Conservation (phyloP, 495 filamentous ascomycete species). For the Stereocaulon alpinum region DNA sequence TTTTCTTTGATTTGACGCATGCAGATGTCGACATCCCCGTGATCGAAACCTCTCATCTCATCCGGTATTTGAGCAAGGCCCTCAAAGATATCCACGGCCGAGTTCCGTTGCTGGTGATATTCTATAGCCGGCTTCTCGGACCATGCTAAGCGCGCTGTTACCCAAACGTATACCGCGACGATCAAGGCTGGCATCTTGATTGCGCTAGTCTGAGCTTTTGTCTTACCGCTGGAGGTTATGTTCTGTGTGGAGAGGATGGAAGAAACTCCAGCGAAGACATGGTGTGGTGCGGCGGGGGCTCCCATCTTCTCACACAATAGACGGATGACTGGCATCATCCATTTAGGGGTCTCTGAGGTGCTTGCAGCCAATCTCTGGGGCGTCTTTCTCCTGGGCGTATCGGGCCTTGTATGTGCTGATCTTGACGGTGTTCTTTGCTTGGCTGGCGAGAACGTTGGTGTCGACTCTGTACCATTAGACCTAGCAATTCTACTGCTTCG, state of each 20-base stretch:
- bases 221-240: background rate
- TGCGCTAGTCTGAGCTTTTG: conserved; percentile 5
- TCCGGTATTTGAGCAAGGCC: conserved; percentile 30
- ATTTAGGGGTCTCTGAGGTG: conserved; percentile 43
- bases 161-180: conserved; percentile 61
- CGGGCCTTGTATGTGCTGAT: conserved; percentile 27
- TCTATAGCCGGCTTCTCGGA: conserved; percentile 30
- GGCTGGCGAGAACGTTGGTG: conserved; percentile 26
- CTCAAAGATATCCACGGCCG: conserved; percentile 31
- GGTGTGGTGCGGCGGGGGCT: conserved; percentile 45
- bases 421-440: conserved; percentile 34
- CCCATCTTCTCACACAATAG: conserved; percentile 55
- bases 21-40: conserved; percentile 50
- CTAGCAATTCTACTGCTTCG: conserved; percentile 28
- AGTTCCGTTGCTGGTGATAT: conserved; percentile 31
- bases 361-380: background rate
- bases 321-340: conserved; percentile 57
- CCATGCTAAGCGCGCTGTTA: conserved; percentile 33
- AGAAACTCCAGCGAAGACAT: conserved; percentile 54
- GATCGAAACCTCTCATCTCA: conserved; percentile 25
- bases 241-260: conserved; percentile 25
- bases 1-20: conserved; percentile 45
- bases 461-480: conserved; percentile 16
- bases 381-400: conserved; percentile 20
- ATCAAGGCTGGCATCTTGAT: conserved; percentile 42